phyloP scores from a whole-genome alignment of 805 yeast genomes.

The Middelhovenomyces tepae region DNA sequence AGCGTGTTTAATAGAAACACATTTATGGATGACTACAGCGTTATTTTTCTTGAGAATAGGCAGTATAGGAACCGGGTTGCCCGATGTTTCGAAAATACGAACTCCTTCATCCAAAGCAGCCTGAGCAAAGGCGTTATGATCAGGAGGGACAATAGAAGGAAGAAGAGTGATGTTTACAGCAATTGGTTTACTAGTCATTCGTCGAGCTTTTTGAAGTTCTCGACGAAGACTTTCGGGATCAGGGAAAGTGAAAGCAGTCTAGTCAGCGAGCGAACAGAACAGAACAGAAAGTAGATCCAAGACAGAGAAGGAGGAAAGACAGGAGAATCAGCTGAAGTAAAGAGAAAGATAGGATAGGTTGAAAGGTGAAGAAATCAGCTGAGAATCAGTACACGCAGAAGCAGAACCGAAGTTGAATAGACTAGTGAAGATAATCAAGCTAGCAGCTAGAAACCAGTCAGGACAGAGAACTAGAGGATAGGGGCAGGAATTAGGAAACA shows the following conservation, averaged over 20 bases:
- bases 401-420: too few relatives aligned
- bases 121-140: constrained; percentile 23
- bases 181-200: constrained; percentile 22
- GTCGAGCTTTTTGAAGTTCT: constrained; percentile 20
- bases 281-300: too few relatives aligned
- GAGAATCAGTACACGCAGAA: too few relatives aligned
- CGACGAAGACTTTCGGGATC: constrained; percentile 24
- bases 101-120: constrained; percentile 27
- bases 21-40: constrained; percentile 24
- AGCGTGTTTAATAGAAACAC: constrained; percentile 24
- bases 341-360: too few relatives aligned
- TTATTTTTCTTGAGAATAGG: constrained; percentile 16
- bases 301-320: too few relatives aligned
- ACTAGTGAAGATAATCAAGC: too few relatives aligned
- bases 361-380: too few relatives aligned
- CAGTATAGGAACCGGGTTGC: constrained; percentile 25
- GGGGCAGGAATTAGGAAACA: too few relatives aligned
- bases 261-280: too few relatives aligned
- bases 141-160: constrained; percentile 26
- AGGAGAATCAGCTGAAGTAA: too few relatives aligned
- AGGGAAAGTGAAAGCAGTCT: constrained; percentile 24
- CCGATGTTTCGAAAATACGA: constrained; percentile 27
- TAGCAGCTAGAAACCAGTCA: too few relatives aligned
- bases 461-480: too few relatives aligned
- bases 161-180: constrained; percentile 28